Percentiles rank a stretch among this genome's conserved stretches.
These are phyloP conservation scores for Ustilago crameri DNA, from an alignment of 1,284 basidiomycete genomes.

Conservation along the genomic window DNA sequence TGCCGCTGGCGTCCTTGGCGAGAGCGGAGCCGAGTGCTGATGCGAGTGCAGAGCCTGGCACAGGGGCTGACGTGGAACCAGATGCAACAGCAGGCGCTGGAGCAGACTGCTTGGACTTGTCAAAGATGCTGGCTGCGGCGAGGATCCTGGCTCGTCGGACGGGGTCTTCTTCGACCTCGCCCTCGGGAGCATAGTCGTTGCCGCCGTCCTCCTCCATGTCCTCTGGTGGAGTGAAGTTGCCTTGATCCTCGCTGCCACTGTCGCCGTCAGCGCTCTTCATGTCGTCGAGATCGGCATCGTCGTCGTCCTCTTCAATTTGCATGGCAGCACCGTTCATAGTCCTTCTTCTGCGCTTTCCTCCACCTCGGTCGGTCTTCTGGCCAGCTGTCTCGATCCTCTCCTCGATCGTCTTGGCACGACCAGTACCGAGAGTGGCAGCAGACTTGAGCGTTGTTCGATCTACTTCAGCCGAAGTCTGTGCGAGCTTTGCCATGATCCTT, in stretches of 20 bases:
- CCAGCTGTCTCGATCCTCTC: constrained; percentile 57
- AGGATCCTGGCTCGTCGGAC: constrained; percentile 46
- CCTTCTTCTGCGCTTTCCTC: constrained; percentile 24
- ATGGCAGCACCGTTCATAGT: constrained; percentile 44
- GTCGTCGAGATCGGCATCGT: constrained; percentile 50
- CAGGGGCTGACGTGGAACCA: constrained; percentile 3
- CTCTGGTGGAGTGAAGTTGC: constrained; percentile 30
- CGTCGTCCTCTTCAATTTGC: constrained; percentile 57
- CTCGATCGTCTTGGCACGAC: constrained; percentile 51
- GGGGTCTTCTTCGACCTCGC: constrained; percentile 49
- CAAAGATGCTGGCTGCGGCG: constrained; percentile 44
- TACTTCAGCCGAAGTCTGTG: constrained; percentile 59
- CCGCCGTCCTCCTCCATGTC: constrained; percentile 40
- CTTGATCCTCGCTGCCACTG: constrained; percentile 21
- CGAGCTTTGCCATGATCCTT: constrained; percentile 63
- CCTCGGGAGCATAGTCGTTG: constrained; percentile 32
- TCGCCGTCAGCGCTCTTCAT: constrained; percentile 5
- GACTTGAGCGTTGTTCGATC: constrained; percentile 61
- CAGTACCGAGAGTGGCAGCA: constrained; percentile 65
- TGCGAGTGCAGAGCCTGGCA: constrained; percentile 28
- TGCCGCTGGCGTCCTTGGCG: constrained; percentile 57
- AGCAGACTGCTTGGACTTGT: constrained; percentile 21
- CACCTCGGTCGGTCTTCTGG: constrained; percentile 26
- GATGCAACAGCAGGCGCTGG: constrained; percentile 9
- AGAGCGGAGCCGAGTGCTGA: constrained; percentile 60